A percentile compares a stretch with the other conserved stretches of the same genome.
Evolutionary conservation across 331 rosid species (phyloP).

Genomic region (Malus hybrid): DNA sequence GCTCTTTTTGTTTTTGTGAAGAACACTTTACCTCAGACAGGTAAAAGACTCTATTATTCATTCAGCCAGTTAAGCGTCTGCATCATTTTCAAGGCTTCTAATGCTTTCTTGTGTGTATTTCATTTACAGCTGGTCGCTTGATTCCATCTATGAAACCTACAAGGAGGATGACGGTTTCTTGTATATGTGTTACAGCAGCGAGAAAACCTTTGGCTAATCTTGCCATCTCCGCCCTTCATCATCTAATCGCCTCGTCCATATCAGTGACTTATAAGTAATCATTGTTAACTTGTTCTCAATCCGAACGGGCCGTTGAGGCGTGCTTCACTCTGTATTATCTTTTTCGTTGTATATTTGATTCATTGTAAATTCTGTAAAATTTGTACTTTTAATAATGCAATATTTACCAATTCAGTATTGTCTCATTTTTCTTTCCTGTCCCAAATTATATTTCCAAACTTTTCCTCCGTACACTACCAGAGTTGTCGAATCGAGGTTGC

Average conservation of each 20-base stretch:
- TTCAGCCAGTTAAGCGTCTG: neutral
- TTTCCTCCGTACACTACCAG: neutral
- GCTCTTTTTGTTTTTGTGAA: conserved; percentile 66
- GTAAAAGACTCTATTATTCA: conserved; percentile 13
- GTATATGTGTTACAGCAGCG: conserved; percentile 36
- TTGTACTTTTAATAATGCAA: neutral
- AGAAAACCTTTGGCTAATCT: too few species aligned
- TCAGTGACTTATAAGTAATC: conserved; percentile 12
- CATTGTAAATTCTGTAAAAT: conserved; percentile 3
- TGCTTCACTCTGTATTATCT: neutral
- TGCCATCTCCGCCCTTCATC: neutral
- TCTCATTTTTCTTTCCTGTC: neutral
- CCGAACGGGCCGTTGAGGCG: neutral
- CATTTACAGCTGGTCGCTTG: conserved; percentile 44
- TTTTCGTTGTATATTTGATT: conserved; percentile 8
- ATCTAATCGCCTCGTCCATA: neutral
- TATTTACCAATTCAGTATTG: neutral
- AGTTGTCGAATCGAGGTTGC: too few species aligned
- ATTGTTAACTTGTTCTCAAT: conserved; percentile 7
- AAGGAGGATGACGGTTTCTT: conserved; percentile 75
- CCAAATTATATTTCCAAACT: neutral
- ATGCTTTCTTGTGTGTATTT: neutral
- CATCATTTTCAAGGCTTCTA: neutral
- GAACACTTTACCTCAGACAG: conserved; percentile 67
- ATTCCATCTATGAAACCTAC: conserved; percentile 33